Evolutionary conservation across 2,329 filamentous ascomycete genomes (phyloP).

Genomic region (Neofusicoccum cordaticola): DNA sequence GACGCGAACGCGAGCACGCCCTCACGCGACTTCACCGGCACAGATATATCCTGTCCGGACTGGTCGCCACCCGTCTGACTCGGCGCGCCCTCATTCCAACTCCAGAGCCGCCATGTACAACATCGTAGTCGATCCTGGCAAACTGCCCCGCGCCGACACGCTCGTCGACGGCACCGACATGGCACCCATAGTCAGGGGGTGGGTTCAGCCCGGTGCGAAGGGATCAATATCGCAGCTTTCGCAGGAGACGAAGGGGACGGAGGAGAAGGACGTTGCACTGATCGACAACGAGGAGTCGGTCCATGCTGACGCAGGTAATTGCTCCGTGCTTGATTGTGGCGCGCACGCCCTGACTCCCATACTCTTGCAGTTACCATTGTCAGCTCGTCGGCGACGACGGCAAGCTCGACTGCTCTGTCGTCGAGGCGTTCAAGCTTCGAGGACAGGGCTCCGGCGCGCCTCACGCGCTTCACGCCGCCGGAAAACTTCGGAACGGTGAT

Average conservation of each 20-base stretch:
- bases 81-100: not conserved
- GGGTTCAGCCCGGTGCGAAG: not conserved
- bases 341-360: constrained; percentile 6
- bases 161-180: constrained; percentile 1
- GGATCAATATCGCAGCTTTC: not conserved
- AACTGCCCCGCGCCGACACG: not conserved
- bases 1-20: not conserved
- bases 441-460: constrained; percentile 30
- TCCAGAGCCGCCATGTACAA: not conserved
- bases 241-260: constrained; percentile 11
- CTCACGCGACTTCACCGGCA: not conserved
- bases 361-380: not conserved
- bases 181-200: constrained; percentile 2
- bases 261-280: constrained; percentile 4
- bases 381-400: constrained; percentile 1
- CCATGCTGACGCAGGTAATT: constrained; percentile 10
- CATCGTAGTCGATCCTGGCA: not conserved
- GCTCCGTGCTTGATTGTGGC: constrained; percentile 8
- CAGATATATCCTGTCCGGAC: not conserved
- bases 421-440: constrained; percentile 15
- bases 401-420: constrained; percentile 9
- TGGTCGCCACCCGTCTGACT: not conserved
- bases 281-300: not conserved
- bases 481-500: constrained; percentile 75
- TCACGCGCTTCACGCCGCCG: constrained; percentile 49